Evolutionary conservation across 2,329 filamentous ascomycete species (phyloP).

Genomic region (Fusarium sublunatum): DNA sequence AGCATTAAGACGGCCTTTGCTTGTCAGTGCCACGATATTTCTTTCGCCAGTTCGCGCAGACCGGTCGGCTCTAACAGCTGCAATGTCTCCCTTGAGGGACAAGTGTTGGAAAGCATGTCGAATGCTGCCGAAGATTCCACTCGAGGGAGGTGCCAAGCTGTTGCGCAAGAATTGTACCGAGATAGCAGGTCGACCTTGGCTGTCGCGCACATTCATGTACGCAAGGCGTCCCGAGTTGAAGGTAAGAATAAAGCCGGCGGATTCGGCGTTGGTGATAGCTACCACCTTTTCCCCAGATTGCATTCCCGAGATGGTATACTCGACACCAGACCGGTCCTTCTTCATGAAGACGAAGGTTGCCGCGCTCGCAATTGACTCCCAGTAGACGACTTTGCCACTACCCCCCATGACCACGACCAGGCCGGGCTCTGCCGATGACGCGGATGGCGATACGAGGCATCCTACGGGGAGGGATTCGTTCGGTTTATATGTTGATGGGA

Average conservation of each 20-base stretch:
- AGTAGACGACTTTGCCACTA: constrained; percentile 88
- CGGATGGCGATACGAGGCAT: constrained; percentile 81
- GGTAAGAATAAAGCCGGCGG: constrained; percentile 84
- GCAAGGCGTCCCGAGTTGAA: constrained; percentile 88
- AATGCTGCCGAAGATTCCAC: constrained; percentile 83
- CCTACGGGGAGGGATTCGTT: constrained; percentile 83
- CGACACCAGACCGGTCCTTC: constrained; percentile 82
- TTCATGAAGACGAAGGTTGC: constrained; percentile 85
- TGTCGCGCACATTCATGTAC: constrained; percentile 86
- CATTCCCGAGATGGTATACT: constrained; percentile 78
- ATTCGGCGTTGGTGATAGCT: constrained; percentile 83
- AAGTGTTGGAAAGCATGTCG: constrained; percentile 78
- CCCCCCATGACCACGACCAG: constrained; percentile 87
- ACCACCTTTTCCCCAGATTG: constrained; percentile 81
- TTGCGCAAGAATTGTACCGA: constrained; percentile 80
- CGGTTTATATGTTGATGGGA: constrained; percentile 77
- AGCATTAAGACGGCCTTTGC: constrained; percentile 79
- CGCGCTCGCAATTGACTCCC: constrained; percentile 93
- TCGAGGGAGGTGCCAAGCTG: constrained; percentile 64
- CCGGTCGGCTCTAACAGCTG: constrained; percentile 79
- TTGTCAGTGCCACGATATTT: constrained; percentile 82
- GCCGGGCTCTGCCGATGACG: constrained; percentile 82
- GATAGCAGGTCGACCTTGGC: constrained; percentile 85
- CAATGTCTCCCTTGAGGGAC: constrained; percentile 79
- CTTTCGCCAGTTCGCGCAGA: constrained; percentile 82